These are phyloP conservation scores for Nakazawaea laoshanensis DNA, from an alignment of 805 yeast species.

Conservation along the genomic window DNA sequence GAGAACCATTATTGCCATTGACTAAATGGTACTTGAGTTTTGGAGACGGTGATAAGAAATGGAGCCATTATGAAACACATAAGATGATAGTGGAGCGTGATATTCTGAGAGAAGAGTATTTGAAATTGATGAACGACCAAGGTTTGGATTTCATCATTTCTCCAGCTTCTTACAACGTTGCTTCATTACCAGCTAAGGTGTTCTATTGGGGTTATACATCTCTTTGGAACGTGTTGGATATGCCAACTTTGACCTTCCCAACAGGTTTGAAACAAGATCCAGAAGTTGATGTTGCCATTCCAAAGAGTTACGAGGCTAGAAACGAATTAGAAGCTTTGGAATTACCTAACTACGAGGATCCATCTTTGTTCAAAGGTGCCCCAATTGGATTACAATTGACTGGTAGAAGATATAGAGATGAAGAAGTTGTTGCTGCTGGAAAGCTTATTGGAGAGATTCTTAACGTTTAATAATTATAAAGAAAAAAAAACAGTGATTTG, in stretches of 20 bases:
- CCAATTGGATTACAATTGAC: conserved; percentile 47
- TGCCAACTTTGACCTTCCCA: conserved; percentile 59
- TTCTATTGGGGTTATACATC: conserved; percentile 79
- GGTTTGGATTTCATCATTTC: conserved; percentile 58
- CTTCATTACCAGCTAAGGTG: conserved; percentile 50
- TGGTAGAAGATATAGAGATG: conserved; percentile 48
- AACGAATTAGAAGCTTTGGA: conserved; percentile 40
- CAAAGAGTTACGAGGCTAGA: conserved; percentile 30
- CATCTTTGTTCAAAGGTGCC: conserved; percentile 40
- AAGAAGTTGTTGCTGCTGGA: conserved; percentile 44
- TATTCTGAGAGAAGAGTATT: conserved; percentile 46
- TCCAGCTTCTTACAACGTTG: conserved; percentile 62
- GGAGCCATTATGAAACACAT: conserved; percentile 44
- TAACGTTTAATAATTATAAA: conserved; percentile 11
- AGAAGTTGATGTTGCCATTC: conserved; percentile 35
- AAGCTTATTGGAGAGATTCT: conserved; percentile 29
- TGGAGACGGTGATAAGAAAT: conserved; percentile 47
- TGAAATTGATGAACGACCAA: conserved; percentile 41
- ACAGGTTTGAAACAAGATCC: conserved; percentile 55
- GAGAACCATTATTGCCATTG: conserved; percentile 61
- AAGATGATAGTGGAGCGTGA: conserved; percentile 49
- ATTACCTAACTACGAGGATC: conserved; percentile 31
- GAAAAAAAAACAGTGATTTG: not conserved
- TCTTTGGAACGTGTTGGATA: conserved; percentile 63
- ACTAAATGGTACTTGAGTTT: conserved; percentile 52